Conservation (phyloP, 1,284 basidiomycete species). For the Xerocomus cyaneibrunnescens region DNA sequence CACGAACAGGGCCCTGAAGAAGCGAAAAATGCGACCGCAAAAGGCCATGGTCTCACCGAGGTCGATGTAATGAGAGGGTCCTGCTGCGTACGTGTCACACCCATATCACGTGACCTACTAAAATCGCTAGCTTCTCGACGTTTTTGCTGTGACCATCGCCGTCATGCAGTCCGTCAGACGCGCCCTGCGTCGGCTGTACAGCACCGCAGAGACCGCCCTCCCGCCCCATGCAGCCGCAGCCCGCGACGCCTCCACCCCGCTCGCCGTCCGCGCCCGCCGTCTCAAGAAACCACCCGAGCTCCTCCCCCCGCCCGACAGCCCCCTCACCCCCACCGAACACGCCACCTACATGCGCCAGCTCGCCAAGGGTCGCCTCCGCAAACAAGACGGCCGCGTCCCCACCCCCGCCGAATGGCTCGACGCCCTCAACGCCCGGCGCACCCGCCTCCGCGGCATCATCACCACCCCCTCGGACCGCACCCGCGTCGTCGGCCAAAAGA, state of each 20-base stretch:
- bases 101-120: conserved; percentile 8
- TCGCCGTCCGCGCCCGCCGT: conserved; percentile 69
- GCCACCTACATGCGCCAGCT: conserved; percentile 56
- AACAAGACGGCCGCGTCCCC: conserved; percentile 40
- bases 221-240: conserved; percentile 52
- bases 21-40: conserved; percentile 40
- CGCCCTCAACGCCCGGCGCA: conserved; percentile 52
- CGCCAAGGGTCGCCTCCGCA: conserved; percentile 51
- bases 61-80: no score
- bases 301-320: conserved; percentile 43
- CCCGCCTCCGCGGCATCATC: conserved; percentile 64
- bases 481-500: conserved; percentile 71
- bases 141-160: background rate
- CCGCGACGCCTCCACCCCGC: conserved; percentile 64
- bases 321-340: conserved; percentile 63
- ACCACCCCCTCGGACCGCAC: conserved; percentile 39
- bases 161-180: conserved; percentile 29
- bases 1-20: conserved; percentile 47
- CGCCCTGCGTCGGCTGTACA: conserved; percentile 49
- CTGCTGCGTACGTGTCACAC: no score
- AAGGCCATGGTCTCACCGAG: background rate
- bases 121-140: background rate
- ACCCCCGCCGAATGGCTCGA: conserved; percentile 59
- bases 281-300: conserved; percentile 46
- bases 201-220: conserved; percentile 40